These are phyloP conservation scores for Pyrenophora graminea DNA, from an alignment of 2,329 filamentous ascomycete species.

Conservation along the genomic window DNA sequence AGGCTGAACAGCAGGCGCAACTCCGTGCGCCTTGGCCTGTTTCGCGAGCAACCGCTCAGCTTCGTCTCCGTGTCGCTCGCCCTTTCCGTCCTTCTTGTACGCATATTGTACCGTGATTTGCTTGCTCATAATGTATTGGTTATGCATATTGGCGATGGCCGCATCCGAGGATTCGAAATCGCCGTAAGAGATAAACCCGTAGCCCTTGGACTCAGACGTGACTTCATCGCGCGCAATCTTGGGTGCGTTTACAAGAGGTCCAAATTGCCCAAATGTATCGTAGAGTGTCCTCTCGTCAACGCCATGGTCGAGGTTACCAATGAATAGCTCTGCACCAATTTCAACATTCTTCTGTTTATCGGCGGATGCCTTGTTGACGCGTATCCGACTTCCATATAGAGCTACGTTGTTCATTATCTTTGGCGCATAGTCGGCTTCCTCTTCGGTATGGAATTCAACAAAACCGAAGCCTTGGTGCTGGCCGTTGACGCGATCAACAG, in stretches of 20 bases:
- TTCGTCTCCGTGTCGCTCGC: conserved; percentile 91
- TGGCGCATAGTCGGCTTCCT: conserved; percentile 94
- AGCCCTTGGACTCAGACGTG: conserved; percentile 85
- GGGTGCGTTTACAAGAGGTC: conserved; percentile 78
- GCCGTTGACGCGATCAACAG: conserved; percentile 96
- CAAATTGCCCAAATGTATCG: conserved; percentile 93
- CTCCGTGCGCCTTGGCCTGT: conserved; percentile 92
- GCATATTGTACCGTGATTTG: conserved; percentile 96
- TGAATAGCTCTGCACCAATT: conserved; percentile 94
- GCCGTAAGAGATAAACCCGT: conserved; percentile 91
- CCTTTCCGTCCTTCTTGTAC: conserved; percentile 99
- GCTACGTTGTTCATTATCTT: conserved; percentile 96
- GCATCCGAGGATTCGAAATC: conserved; percentile 93
- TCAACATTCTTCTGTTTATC: conserved; percentile 94
- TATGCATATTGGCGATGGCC: conserved; percentile 89
- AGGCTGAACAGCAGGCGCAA: conserved; percentile 78
- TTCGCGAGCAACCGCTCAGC: conserved; percentile 90
- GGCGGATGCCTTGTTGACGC: conserved; percentile 91
- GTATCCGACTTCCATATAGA: conserved; percentile 89
- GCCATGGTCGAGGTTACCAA: conserved; percentile 92
- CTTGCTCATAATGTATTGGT: conserved; percentile 96
- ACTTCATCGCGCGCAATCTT: conserved; percentile 87
- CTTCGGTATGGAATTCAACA: conserved; percentile 94
- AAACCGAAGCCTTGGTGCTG: conserved; percentile 98
- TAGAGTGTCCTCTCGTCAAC: conserved; percentile 95